phyloP scores from a whole-genome alignment of 805 yeast genomes.

The Wickerhamiella vanderwaltii region DNA sequence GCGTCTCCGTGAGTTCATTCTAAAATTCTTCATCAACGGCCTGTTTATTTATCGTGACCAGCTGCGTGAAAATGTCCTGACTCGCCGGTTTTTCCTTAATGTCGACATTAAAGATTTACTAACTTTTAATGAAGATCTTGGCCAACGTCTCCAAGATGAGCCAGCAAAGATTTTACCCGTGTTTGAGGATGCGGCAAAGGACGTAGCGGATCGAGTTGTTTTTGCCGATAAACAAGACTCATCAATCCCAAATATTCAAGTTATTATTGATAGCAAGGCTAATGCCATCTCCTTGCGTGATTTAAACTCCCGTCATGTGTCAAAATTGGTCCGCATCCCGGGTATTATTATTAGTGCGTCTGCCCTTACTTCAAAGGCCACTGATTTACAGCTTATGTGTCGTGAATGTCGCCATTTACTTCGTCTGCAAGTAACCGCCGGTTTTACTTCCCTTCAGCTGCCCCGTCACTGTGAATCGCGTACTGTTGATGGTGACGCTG shows the following conservation, averaged over 20 bases:
- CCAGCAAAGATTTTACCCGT: conserved; percentile 81
- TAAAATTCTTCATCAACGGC: conserved; percentile 74
- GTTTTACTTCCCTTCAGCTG: conserved; percentile 56
- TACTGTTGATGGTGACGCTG: conserved; percentile 33
- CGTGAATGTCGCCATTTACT: conserved; percentile 75
- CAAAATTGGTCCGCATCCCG: conserved; percentile 78
- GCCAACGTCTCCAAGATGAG: conserved; percentile 70
- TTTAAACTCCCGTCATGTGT: conserved; percentile 73
- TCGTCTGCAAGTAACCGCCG: conserved; percentile 46
- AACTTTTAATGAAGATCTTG: conserved; percentile 78
- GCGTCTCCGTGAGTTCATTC: conserved; percentile 59
- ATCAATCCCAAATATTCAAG: conserved; percentile 67
- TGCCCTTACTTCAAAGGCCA: conserved; percentile 77
- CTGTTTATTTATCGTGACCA: conserved; percentile 79
- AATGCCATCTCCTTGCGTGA: conserved; percentile 64
- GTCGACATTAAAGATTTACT: conserved; percentile 78
- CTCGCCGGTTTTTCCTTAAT: conserved; percentile 56
- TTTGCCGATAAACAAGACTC: conserved; percentile 14
- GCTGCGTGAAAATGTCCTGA: conserved; percentile 71
- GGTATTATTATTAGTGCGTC: conserved; percentile 91
- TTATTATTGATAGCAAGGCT: conserved; percentile 62
- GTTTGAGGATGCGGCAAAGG: conserved; percentile 46
- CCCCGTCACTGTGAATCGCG: conserved; percentile 58
- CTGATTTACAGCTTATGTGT: conserved; percentile 72
- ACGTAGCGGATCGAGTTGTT: conserved; percentile 63